Evolutionary conservation across 371 early-diverging fungal species (phyloP).

Genomic region (Mucor irregularis): DNA sequence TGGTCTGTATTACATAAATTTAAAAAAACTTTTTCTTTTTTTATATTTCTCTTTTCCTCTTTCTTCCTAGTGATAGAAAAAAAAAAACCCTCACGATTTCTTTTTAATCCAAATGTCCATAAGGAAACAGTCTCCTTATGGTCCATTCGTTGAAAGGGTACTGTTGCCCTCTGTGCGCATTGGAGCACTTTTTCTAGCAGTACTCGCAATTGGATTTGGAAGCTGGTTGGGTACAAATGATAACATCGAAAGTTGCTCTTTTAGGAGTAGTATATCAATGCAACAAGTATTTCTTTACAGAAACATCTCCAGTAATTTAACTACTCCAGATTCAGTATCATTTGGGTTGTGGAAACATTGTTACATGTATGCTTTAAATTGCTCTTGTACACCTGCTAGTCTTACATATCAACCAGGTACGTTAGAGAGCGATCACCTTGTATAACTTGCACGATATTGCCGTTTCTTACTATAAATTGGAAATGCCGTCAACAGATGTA

Average conservation of each 20-base stretch:
- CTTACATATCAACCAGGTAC: conserved; percentile 39
- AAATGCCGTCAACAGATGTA: conserved; percentile 29
- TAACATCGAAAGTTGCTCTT: conserved; percentile 22
- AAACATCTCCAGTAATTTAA: conserved; percentile 26
- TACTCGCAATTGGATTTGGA: conserved; percentile 30
- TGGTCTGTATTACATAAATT: conserved; percentile 4
- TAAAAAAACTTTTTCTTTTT: conserved; percentile 4
- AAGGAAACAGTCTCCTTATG: conserved; percentile 27
- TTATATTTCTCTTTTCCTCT: neutral
- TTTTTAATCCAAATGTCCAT: conserved; percentile 17
- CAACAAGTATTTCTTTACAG: conserved; percentile 30
- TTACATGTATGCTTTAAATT: conserved; percentile 38
- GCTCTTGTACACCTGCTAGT: conserved; percentile 31
- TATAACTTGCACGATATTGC: neutral
- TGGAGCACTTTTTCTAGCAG: conserved; percentile 18
- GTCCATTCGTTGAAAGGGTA: conserved; percentile 32
- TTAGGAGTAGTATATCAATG: conserved; percentile 29
- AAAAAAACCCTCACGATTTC: neutral
- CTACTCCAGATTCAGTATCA: conserved; percentile 36
- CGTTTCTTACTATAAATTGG: neutral
- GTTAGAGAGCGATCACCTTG: neutral
- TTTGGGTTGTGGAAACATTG: conserved; percentile 48
- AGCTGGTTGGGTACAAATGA: conserved; percentile 42
- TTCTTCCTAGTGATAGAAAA: neutral
- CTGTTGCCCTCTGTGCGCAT: conserved; percentile 30